Conservation (phyloP, 2,329 filamentous ascomycete genomes). For the Talaromyces rugulosus region DNA sequence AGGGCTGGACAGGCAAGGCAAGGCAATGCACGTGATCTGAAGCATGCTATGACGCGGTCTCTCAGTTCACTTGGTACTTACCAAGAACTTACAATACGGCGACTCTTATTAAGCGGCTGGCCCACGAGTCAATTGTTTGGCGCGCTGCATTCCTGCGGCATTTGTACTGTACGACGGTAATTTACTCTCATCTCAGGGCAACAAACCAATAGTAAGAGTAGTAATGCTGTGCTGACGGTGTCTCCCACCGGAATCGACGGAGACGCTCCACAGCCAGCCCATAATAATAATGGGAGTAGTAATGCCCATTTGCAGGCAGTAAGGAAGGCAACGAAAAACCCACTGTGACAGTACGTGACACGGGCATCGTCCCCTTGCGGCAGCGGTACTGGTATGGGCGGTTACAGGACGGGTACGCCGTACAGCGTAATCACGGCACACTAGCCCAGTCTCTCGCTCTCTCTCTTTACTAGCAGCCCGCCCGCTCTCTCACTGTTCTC, state of each 20-base stretch:
- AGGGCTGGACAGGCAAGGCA: too few relatives aligned
- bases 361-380: neutral
- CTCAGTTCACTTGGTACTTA: neutral
- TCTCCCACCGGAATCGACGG: neutral
- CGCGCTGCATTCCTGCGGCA: neutral
- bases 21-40: neutral
- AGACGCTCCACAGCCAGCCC: too few relatives aligned
- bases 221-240: neutral
- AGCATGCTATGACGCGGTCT: neutral
- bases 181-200: neutral
- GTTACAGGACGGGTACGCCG: neutral
- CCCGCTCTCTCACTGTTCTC: constrained; percentile 22
- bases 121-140: neutral
- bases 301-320: neutral
- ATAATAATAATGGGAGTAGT: too few relatives aligned
- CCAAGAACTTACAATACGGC: neutral
- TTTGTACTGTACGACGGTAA: neutral
- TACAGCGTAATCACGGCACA: neutral
- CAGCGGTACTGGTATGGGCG: neutral
- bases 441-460: constrained; percentile 6
- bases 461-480: constrained; percentile 2
- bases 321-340: neutral
- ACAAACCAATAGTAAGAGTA: neutral
- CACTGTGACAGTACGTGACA: neutral
- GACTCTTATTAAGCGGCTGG: neutral